phyloP scores from a whole-genome alignment of 345 rosid species.

The Hibiscus syriacus region DNA sequence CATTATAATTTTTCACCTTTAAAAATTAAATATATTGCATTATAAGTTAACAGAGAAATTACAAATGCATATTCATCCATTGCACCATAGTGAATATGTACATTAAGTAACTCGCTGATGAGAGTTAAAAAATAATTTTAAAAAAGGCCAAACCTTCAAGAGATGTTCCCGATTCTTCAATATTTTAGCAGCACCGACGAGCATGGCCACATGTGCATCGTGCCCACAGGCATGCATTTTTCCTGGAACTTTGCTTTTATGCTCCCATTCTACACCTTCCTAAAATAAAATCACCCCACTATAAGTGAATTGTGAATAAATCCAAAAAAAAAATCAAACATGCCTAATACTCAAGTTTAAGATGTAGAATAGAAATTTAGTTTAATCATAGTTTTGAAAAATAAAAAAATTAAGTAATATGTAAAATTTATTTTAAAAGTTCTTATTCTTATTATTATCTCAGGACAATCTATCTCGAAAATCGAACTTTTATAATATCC shows the following conservation, averaged over 20 bases:
- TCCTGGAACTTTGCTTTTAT: conserved; percentile 41
- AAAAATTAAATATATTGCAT: too few species aligned
- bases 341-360: background rate
- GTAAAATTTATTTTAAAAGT: background rate
- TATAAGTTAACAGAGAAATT: too few species aligned
- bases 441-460: too few species aligned
- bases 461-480: background rate
- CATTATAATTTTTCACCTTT: too few species aligned
- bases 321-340: background rate
- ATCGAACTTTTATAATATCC: background rate
- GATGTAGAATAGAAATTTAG: background rate
- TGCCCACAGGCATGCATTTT: conserved; percentile 67
- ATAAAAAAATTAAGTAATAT: too few species aligned
- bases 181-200: conserved; percentile 62
- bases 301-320: background rate
- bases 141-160: conserved; percentile 16
- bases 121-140: background rate
- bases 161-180: conserved; percentile 29
- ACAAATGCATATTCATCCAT: background rate
- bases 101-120: too few species aligned
- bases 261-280: conserved; percentile 46
- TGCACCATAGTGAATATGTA: background rate
- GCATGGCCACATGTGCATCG: conserved; percentile 52
- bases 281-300: conserved; percentile 1
- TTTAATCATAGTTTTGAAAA: background rate